Evolutionary conservation across 225 moss, liverwort and hornwort species (phyloP), one percentile per base, ranked within the genome.

Genomic region (Anthoceros angustus): DNA sequence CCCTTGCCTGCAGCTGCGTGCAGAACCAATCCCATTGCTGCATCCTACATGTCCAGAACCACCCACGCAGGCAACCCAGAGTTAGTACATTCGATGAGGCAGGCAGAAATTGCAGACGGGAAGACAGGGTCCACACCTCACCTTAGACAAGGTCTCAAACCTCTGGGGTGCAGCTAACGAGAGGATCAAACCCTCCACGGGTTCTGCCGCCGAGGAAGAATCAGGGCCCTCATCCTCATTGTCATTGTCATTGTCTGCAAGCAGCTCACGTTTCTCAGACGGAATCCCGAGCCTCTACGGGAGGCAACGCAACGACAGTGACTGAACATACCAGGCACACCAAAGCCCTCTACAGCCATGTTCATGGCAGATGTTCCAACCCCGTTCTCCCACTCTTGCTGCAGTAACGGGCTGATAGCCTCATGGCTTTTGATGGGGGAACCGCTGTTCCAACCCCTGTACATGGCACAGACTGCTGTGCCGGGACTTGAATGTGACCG

Each of bases 11-110:
- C 82, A 42, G 85, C 87, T 71, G 87, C 92, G 69, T 80, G 69
- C 75, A 98, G 70, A 55, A 98, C 84, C n/a, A 98, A 78, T 46
- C 98, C 92, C 89, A 87, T 88, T 55, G 95, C 98, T 65, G 69
- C 84, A 78, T 89, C 92, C 92, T 98, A 73, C 3, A 66, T 32
- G 32, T 32, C 32, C 66, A 42, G 10, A 3, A n/a, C 9, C 25
- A 42, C 24, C 66, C 12, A 15, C n/a, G n/a, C n/a, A 66, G 15
- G n/a, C 8, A 7, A 21, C 24, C 11, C 11, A 42, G 12, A 66
- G 15, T 6, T 5, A 41, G 25, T 9, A 39, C 14, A 66, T 11
- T 12, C 41, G 40, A 24, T 8, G 9, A 14, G 2, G 41, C 24
- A 42, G 43, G 16, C 38, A 5, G 14, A 11, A 12, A 0, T 0